Base-by-base conservation (phyloP, 176 grass and related monocot genomes). In the Ensete glaucum region DNA sequence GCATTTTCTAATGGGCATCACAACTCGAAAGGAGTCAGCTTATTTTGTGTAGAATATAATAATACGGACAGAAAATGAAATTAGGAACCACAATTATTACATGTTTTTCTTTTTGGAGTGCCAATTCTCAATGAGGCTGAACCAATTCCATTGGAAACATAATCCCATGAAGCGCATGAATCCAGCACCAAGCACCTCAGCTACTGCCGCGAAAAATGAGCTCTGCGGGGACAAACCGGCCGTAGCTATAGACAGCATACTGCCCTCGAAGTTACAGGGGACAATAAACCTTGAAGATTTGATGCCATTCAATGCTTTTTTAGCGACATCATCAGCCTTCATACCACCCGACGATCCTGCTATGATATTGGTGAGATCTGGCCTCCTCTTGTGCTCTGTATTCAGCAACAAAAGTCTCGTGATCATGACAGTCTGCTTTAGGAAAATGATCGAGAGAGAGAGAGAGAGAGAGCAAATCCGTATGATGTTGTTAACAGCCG, bases 71-170 rank as follows among this genome's bases (percentile, higher is more conserved):
- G 34, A 43, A 43, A 43, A 43, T 43, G 34, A 43, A 43, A 43
- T 43, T 43, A 43, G 34, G 34, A 43, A 43, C 34, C 34, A 43
- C 34, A 43, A 43, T 43, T 43, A 2, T 21, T 17, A 65, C 20
- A 17, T 29, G 76, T 81, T 84, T 75, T 88, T 86, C 50, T 84
- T 89, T 55, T 81, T 92, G 69, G 88, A 80, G 73, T 84, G 85
- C 80, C 86, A 93, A 12, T 83, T 82, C 69, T 91, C 80, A 52
- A 99, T 94, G 13, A 73, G 77, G 16, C 79, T 87, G 76, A 93
- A 99, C 95, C 90, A 99, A 78, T 89, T 99, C 84, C 88, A 99
- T 17, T 89, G 90, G 81, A 84, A 91, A 77, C 81, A 85, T 13
- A 99, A 62, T 50, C 74, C 95, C 27, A 66, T 9, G 52, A 94